phyloP scores from a whole-genome alignment of 371 early-diverging fungal genomes.

The Mucor saturninus region DNA sequence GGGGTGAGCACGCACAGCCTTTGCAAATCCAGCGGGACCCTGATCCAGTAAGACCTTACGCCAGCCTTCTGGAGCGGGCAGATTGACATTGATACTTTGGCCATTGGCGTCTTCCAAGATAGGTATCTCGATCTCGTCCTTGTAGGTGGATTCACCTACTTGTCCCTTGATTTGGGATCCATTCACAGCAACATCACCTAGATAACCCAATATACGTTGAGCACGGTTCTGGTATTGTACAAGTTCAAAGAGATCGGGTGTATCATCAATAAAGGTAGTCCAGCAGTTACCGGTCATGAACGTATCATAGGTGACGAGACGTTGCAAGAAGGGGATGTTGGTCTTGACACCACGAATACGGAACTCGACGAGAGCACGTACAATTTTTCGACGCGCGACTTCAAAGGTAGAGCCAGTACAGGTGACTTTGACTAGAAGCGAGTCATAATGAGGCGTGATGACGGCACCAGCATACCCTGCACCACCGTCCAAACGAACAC shows the following conservation, averaged over 20 bases:
- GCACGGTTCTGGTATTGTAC: constrained; percentile 82
- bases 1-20: constrained; percentile 84
- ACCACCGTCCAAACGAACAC: constrained; percentile 91
- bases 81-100: constrained; percentile 51
- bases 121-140: constrained; percentile 66
- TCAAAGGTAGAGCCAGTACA: constrained; percentile 85
- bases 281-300: constrained; percentile 81
- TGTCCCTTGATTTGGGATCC: constrained; percentile 91
- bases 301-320: constrained; percentile 78
- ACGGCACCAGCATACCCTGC: constrained; percentile 86
- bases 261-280: constrained; percentile 98
- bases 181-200: constrained; percentile 90
- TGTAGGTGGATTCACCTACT: constrained; percentile 63
- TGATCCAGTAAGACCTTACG: constrained; percentile 80
- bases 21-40: constrained; percentile 89
- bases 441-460: constrained; percentile 94
- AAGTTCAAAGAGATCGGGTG: constrained; percentile 81
- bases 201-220: constrained; percentile 82
- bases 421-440: constrained; percentile 92
- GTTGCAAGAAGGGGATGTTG: constrained; percentile 91
- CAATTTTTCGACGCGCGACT: constrained; percentile 83
- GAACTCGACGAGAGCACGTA: constrained; percentile 89
- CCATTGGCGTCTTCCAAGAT: constrained; percentile 47
- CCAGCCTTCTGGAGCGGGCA: constrained; percentile 82
- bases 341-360: constrained; percentile 95